Conservation (phyloP, 164 flowering plant genomes). For the Tinospora cordifolia region DNA sequence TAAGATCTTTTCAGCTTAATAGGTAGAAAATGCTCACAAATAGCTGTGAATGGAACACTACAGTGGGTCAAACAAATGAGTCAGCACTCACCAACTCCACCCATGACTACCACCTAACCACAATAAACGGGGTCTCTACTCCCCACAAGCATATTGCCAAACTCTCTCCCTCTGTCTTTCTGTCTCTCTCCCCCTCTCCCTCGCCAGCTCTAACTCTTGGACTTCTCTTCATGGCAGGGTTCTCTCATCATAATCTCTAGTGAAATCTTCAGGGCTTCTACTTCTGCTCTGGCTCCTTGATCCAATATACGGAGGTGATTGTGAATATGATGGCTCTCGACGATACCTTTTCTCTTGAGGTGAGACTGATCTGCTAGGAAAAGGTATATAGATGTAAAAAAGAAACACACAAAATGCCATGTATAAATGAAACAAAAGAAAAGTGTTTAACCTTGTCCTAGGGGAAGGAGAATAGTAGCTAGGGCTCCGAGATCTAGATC, state of each 20-base stretch:
- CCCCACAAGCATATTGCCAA: no score
- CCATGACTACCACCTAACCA: no score
- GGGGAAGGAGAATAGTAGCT: constrained; percentile 43
- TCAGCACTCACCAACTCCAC: no score
- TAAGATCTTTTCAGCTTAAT: no score
- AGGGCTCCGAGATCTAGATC: constrained; percentile 33
- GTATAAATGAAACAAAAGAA: not conserved
- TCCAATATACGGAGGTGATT: constrained; percentile 22
- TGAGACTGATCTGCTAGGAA: constrained; percentile 40
- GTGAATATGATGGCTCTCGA: constrained; percentile 34
- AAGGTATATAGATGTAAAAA: not conserved
- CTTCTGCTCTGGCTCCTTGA: constrained; percentile 27
- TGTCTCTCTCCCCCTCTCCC: not conserved
- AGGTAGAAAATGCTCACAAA: no score
- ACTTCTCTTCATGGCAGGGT: constrained; percentile 6
- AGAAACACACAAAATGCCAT: not conserved
- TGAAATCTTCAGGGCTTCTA: constrained; percentile 24
- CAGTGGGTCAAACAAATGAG: no score
- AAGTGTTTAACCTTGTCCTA: constrained; percentile 9
- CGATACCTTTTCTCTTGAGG: constrained; percentile 37
- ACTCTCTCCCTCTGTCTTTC: no score
- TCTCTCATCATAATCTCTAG: constrained; percentile 18
- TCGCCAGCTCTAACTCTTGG: not conserved
- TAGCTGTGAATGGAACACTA: no score
- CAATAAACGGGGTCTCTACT: no score